Conservation (phyloP, 192 early-diverging fungal species). For the Coemansia sp. region DNA sequence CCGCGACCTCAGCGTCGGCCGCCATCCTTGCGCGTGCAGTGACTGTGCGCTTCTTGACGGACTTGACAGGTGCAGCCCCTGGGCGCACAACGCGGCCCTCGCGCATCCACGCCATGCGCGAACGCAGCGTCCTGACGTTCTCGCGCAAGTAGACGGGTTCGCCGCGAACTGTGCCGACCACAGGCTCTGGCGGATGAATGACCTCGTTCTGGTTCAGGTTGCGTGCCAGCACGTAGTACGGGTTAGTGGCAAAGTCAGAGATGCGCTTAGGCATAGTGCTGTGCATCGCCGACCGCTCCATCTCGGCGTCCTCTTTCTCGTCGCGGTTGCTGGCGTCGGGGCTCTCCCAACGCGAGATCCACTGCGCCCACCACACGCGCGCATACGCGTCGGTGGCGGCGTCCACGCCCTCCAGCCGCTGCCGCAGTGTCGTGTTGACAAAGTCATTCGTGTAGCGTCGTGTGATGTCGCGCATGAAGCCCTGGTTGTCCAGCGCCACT, state of each 20-base stretch:
- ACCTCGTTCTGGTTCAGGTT: constrained; percentile 80
- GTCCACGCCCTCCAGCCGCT: constrained; percentile 39
- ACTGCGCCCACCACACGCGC: constrained; percentile 44
- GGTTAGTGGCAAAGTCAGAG: constrained; percentile 77
- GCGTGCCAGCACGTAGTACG: constrained; percentile 75
- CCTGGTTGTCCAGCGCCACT: constrained; percentile 20
- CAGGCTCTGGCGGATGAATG: constrained; percentile 64
- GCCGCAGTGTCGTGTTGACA: constrained; percentile 39
- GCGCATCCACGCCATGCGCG: constrained; percentile 69
- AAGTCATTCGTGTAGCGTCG: constrained; percentile 41
- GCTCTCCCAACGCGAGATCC: constrained; percentile 34
- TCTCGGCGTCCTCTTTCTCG: constrained; percentile 54
- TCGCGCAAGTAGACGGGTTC: constrained; percentile 78
- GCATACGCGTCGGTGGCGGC: constrained; percentile 14
- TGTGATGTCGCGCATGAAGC: constrained; percentile 34
- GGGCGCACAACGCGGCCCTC: constrained; percentile 23
- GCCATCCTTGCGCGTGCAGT: constrained; percentile 17
- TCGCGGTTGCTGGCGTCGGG: constrained; percentile 14
- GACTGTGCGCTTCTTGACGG: constrained; percentile 14
- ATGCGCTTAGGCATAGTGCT: constrained; percentile 79
- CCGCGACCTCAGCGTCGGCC: constrained; percentile 16
- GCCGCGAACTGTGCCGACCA: constrained; percentile 74
- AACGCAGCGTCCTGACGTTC: constrained; percentile 61
- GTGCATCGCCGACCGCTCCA: constrained; percentile 43
- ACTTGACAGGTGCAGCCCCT: constrained; percentile 46